A percentile compares a stretch with the other conserved stretches of the same genome.
Evolutionary conservation across 2,329 filamentous ascomycete species (phyloP).

Genomic region (Pseudophaeomoniella oleicola): DNA sequence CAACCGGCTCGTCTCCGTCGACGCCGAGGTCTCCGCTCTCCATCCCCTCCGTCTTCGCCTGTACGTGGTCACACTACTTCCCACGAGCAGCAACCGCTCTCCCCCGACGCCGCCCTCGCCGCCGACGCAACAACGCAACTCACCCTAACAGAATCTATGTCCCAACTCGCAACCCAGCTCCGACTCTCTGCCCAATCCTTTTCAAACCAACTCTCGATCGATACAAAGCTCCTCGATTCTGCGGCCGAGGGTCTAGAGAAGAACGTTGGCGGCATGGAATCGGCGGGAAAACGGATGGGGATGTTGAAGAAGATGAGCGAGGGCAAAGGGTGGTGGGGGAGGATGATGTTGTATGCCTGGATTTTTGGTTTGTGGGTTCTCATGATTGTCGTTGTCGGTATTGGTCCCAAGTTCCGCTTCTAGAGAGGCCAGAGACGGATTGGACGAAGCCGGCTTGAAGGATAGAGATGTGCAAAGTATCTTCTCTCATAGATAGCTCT

Average conservation of each 20-base stretch:
- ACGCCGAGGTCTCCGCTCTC: slow-evolving; percentile 3
- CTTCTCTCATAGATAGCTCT: no score
- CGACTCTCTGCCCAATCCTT: slow-evolving; percentile 61
- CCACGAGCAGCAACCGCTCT: slow-evolving; percentile 11
- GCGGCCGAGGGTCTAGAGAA: slow-evolving; percentile 64
- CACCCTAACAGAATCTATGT: slow-evolving; percentile 63
- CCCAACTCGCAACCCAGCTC: slow-evolving; percentile 53
- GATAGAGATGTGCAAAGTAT: no score
- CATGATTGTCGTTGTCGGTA: slow-evolving; percentile 66
- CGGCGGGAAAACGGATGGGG: slow-evolving; percentile 64
- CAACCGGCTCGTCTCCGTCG: slow-evolving; percentile 5
- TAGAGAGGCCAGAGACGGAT: no score
- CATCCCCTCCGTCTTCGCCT: slow-evolving; percentile 4
- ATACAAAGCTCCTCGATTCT: slow-evolving; percentile 52
- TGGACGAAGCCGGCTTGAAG: no score
- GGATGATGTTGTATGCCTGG: slow-evolving; percentile 71
- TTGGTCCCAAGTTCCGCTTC: slow-evolving; percentile 77
- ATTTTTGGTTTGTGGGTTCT: slow-evolving; percentile 71
- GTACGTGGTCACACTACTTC: slow-evolving; percentile 15
- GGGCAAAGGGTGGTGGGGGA: slow-evolving; percentile 73
- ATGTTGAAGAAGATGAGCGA: slow-evolving; percentile 66
- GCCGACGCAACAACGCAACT: slow-evolving; percentile 74
- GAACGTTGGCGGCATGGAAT: slow-evolving; percentile 61
- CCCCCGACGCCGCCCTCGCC: slow-evolving; percentile 58
- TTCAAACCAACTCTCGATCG: slow-evolving; percentile 56